Percentiles rank a stretch among this genome's conserved stretches.
Evolutionary conservation across 2,329 filamentous ascomycete species (phyloP).

Genomic region (Bipolaris sorokiniana): DNA sequence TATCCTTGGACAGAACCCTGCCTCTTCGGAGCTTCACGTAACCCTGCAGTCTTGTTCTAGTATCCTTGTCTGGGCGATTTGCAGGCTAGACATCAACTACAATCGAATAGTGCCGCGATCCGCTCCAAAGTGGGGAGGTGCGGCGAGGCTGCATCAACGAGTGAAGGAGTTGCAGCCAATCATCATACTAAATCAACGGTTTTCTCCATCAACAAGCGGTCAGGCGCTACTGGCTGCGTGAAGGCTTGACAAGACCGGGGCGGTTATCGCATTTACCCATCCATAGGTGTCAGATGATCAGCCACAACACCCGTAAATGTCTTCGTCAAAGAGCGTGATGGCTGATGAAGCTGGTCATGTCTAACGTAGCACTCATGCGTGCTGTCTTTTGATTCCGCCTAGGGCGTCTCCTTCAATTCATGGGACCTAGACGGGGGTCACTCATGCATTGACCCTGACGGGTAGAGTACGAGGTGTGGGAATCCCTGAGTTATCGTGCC

Average conservation of each 20-base stretch:
- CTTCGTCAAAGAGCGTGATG: slow-evolving; percentile 18
- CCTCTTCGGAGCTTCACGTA: slow-evolving; percentile 3
- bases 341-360: slow-evolving; percentile 2
- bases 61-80: slow-evolving; percentile 7
- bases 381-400: slow-evolving; percentile 1
- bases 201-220: slow-evolving; percentile 23
- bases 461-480: background rate
- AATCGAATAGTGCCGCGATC: slow-evolving; percentile 13
- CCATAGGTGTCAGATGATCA: slow-evolving; percentile 41
- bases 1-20: slow-evolving; percentile 2
- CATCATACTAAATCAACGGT: slow-evolving; percentile 11
- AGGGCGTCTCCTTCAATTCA: slow-evolving; percentile 1
- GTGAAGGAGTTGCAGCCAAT: slow-evolving; percentile 33
- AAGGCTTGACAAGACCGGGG: slow-evolving; percentile 26
- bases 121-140: slow-evolving; percentile 20
- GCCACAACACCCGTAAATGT: slow-evolving; percentile 12
- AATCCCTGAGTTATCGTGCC: slow-evolving; percentile 1
- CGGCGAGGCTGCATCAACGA: slow-evolving; percentile 35
- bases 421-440: slow-evolving; percentile 4
- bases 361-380: slow-evolving; percentile 1
- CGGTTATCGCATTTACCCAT: slow-evolving; percentile 27
- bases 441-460: slow-evolving; percentile 2
- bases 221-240: slow-evolving; percentile 34
- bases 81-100: slow-evolving; percentile 6
- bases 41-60: slow-evolving; percentile 3